Evolutionary conservation across 352 stramenopile species (phyloP).

Genomic region (Sclerospora graminicola): DNA sequence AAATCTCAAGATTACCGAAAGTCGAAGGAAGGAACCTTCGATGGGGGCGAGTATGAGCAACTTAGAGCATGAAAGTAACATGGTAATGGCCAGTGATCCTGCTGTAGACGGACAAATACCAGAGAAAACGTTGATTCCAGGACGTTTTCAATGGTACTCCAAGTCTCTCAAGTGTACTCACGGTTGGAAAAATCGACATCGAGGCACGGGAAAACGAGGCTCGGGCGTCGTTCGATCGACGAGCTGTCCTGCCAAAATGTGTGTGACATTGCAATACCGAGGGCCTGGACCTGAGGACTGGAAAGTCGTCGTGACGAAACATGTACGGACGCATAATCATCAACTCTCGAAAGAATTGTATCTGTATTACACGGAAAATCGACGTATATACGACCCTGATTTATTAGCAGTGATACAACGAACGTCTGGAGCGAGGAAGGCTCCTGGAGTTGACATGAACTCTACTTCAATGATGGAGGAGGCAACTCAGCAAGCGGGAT

Average conservation of each 20-base stretch:
- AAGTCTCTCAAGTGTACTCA: conserved; percentile 79
- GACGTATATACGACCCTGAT: conserved; percentile 67
- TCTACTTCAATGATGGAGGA: conserved; percentile 16
- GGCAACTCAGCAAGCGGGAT: conserved; percentile 7
- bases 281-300: conserved; percentile 28
- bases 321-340: conserved; percentile 64
- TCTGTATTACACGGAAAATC: conserved; percentile 68
- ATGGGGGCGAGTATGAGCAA: background rate
- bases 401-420: conserved; percentile 28
- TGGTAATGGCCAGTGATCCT: background rate
- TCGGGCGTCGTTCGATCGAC: conserved; percentile 52
- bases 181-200: conserved; percentile 63
- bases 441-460: conserved; percentile 1
- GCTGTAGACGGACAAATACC: background rate
- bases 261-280: conserved; percentile 54
- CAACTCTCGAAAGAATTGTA: conserved; percentile 63
- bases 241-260: conserved; percentile 69
- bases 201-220: conserved; percentile 53
- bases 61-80: background rate
- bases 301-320: conserved; percentile 69
- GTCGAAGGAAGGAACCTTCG: conserved; percentile 10
- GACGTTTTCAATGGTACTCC: conserved; percentile 64
- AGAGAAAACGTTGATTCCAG: conserved; percentile 43
- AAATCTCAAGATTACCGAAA: conserved; percentile 58
- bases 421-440: background rate